Evolutionary conservation across 2,329 filamentous ascomycete genomes (phyloP).

Genomic region (Claviceps arundinis): DNA sequence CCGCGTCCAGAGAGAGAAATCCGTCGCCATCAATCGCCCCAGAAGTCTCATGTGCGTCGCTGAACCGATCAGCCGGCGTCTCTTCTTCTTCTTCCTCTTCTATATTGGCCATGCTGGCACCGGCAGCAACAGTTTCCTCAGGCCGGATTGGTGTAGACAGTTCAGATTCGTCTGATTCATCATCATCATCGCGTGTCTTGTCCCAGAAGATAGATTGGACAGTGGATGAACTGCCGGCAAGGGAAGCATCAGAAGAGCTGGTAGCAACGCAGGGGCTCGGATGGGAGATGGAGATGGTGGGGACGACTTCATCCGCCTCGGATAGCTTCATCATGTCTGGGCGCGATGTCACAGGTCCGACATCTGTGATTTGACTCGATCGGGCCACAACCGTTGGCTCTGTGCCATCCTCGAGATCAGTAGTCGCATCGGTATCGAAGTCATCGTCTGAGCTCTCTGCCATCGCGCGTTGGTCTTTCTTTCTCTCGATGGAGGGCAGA

Average conservation of each 20-base stretch:
- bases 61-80: conserved; percentile 50
- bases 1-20: conserved; percentile 60
- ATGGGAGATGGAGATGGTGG: conserved; percentile 4
- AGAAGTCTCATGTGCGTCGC: conserved; percentile 64
- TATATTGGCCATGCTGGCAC: conserved; percentile 20
- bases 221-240: conserved; percentile 5
- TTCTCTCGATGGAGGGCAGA: conserved; percentile 55
- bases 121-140: conserved; percentile 10
- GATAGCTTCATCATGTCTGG: not conserved
- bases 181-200: not conserved
- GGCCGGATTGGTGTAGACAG: conserved; percentile 7
- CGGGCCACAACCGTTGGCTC: not conserved
- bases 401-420: conserved; percentile 6
- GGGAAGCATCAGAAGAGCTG: not conserved
- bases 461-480: conserved; percentile 46
- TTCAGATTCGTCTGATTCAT: conserved; percentile 3
- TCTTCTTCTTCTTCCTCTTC: conserved; percentile 32
- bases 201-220: not conserved
- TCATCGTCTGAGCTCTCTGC: conserved; percentile 20
- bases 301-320: not conserved
- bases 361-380: not conserved
- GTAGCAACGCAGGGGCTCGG: conserved; percentile 1
- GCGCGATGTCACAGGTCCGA: conserved; percentile 2
- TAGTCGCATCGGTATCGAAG: conserved; percentile 7
- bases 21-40: conserved; percentile 51